Percentiles rank a stretch among this genome's conserved stretches.
Conservation (phyloP, 345 rosid species). For the Cochlearia excelsa region DNA sequence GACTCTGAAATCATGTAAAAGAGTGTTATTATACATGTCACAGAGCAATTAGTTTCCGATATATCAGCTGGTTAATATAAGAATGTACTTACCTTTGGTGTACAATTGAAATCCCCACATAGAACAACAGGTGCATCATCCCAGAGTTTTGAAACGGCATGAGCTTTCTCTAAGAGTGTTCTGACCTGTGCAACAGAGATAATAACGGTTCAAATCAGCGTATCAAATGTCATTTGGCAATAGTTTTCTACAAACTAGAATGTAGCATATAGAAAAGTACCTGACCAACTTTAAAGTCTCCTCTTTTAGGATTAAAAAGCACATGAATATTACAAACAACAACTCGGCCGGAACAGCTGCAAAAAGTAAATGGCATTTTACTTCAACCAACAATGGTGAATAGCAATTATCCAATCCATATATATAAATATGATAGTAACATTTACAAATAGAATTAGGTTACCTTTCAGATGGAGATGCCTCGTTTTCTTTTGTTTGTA, state of each 20-base stretch:
- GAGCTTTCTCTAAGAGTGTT: slow-evolving; percentile 68
- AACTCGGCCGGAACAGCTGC: slow-evolving; percentile 61
- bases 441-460: not conserved
- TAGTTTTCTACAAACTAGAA: not conserved
- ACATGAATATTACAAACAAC: slow-evolving; percentile 89
- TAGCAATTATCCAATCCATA: slow-evolving; percentile 13
- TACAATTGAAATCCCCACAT: slow-evolving; percentile 94
- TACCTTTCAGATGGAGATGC: slow-evolving; percentile 51
- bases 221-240: not conserved
- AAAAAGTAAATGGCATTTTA: slow-evolving; percentile 21
- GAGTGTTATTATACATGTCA: slow-evolving; percentile 20
- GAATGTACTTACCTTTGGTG: slow-evolving; percentile 69
- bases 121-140: slow-evolving; percentile 84
- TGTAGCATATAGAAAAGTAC: slow-evolving; percentile 36
- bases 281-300: slow-evolving; percentile 97
- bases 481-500: slow-evolving; percentile 34
- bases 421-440: slow-evolving; percentile 16
- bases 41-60: slow-evolving; percentile 5
- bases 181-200: slow-evolving; percentile 55
- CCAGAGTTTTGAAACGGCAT: slow-evolving; percentile 74
- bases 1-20: slow-evolving; percentile 64
- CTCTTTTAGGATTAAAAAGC: slow-evolving; percentile 91
- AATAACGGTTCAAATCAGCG: slow-evolving; percentile 10
- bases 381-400: slow-evolving; percentile 13
- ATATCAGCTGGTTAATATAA: slow-evolving; percentile 18